These are phyloP conservation scores for Trichoderma hamatum DNA, from an alignment of 2,329 filamentous ascomycete genomes.

Conservation along the genomic window DNA sequence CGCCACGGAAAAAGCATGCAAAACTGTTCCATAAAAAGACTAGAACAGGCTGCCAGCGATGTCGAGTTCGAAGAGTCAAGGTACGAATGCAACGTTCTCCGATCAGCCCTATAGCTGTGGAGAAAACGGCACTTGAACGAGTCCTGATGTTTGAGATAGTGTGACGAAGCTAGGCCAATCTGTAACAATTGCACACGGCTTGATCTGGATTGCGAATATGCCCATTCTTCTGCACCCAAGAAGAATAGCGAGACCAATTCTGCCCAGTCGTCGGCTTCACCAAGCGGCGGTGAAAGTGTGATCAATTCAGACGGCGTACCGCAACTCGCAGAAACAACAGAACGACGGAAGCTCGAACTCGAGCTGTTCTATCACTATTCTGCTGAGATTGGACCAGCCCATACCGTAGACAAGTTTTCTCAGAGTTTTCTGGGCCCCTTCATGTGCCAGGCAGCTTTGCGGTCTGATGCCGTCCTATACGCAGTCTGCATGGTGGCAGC, in stretches of 20 bases:
- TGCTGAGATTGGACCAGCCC: slow-evolving; percentile 28
- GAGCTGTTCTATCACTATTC: slow-evolving; percentile 32
- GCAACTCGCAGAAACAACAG: slow-evolving; percentile 29
- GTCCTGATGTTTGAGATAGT: slow-evolving; percentile 20
- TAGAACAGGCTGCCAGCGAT: slow-evolving; percentile 33
- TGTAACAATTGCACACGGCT: slow-evolving; percentile 32
- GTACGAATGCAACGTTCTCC: slow-evolving; percentile 1
- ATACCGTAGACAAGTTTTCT: slow-evolving; percentile 27
- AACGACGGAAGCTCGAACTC: slow-evolving; percentile 31
- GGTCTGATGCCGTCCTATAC: slow-evolving; percentile 31
- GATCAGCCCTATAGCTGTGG: background rate
- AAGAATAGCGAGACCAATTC: background rate
- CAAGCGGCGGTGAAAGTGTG: background rate
- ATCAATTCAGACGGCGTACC: background rate
- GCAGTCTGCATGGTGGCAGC: slow-evolving; percentile 29
- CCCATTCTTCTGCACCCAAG: background rate
- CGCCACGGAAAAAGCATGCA: slow-evolving; percentile 11
- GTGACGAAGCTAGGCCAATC: slow-evolving; percentile 32
- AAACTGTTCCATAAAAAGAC: slow-evolving; percentile 35
- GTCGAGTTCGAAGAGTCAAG: slow-evolving; percentile 33
- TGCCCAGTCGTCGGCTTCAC: background rate
- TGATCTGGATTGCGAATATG: slow-evolving; percentile 30
- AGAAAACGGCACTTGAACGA: background rate
- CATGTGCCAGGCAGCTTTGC: slow-evolving; percentile 27
- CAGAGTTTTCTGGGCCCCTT: slow-evolving; percentile 24